Percentiles rank a stretch among this genome's conserved stretches.
Evolutionary conservation across 1,139 yeast genomes (phyloP).

Genomic region (Debaryomycetaceae sp.): DNA sequence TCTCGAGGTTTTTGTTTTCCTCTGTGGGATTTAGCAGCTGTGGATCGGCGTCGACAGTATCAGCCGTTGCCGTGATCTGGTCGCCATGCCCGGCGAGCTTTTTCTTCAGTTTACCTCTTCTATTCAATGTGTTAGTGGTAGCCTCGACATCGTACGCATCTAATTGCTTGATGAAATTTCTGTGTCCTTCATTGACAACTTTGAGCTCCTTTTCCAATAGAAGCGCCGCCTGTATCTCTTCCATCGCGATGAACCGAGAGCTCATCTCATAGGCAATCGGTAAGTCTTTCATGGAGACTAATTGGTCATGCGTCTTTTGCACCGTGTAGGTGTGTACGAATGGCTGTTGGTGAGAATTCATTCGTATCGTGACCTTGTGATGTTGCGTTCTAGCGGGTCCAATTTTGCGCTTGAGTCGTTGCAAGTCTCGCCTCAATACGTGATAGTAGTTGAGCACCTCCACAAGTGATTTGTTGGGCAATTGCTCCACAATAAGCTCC

Average conservation of each 20-base stretch:
- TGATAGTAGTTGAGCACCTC: conserved; percentile 49
- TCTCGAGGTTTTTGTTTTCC: too few species aligned
- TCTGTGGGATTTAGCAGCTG: conserved; percentile 44
- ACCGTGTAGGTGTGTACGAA: conserved; percentile 6
- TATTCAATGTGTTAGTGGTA: conserved; percentile 1
- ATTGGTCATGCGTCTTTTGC: conserved; percentile 2
- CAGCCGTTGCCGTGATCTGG: too few species aligned
- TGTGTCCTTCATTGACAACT: conserved; percentile 14
- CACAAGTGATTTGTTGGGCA: conserved; percentile 37
- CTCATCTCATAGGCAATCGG: conserved; percentile 56
- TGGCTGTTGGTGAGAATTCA: conserved; percentile 5
- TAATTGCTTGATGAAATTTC: conserved; percentile 9
- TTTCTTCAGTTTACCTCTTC: conserved; percentile 4
- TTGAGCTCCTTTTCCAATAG: conserved; percentile 18
- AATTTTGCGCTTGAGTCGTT: conserved; percentile 15
- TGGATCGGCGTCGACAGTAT: conserved; percentile 45
- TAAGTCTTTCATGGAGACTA: conserved; percentile 23
- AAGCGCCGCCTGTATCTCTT: conserved; percentile 38
- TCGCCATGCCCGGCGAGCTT: too few species aligned
- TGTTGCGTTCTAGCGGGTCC: conserved; percentile 6
- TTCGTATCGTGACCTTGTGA: conserved; percentile 2
- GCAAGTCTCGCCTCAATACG: conserved; percentile 25
- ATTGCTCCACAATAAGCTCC: conserved; percentile 31
- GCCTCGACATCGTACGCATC: conserved; percentile 4
- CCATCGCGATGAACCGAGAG: conserved; percentile 41